These are phyloP conservation scores for Kurtzmaniella cleridarum DNA, from an alignment of 805 yeast species.

Conservation along the genomic window DNA sequence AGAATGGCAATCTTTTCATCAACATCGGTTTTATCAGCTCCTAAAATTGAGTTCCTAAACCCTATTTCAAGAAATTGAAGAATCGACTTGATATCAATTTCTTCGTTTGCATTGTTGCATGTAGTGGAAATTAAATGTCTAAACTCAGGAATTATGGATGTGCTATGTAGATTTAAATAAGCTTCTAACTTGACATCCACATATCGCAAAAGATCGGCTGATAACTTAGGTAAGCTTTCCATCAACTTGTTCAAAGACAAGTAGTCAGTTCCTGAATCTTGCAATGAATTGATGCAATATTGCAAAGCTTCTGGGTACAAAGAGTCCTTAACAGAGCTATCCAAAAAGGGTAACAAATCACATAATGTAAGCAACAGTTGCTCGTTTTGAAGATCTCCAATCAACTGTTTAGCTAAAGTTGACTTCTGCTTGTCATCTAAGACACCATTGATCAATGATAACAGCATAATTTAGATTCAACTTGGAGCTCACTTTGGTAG, in stretches of 20 bases:
- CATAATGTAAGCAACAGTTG: neutral
- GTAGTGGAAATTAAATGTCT: slow-evolving; percentile 5
- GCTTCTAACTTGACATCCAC: slow-evolving; percentile 3
- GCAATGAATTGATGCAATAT: neutral
- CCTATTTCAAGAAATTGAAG: slow-evolving; percentile 34
- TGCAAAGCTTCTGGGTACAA: slow-evolving; percentile 3
- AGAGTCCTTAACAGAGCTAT: slow-evolving; percentile 1
- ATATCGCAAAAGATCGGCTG: slow-evolving; percentile 3
- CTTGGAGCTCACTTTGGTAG: slow-evolving; percentile 1
- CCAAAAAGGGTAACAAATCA: slow-evolving; percentile 3
- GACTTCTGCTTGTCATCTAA: slow-evolving; percentile 14
- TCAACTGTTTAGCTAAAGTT: slow-evolving; percentile 16
- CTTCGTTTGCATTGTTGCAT: slow-evolving; percentile 1
- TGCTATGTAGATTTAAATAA: slow-evolving; percentile 6
- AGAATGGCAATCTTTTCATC: slow-evolving; percentile 25
- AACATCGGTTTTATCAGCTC: slow-evolving; percentile 3
- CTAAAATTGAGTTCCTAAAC: slow-evolving; percentile 16
- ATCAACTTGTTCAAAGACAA: slow-evolving; percentile 1
- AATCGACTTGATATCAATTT: slow-evolving; percentile 12
- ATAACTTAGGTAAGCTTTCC: slow-evolving; percentile 3
- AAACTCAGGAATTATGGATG: slow-evolving; percentile 14
- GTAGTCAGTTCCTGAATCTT: neutral
- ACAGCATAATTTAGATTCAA: neutral
- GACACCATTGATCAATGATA: slow-evolving; percentile 18
- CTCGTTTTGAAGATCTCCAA: slow-evolving; percentile 9